These are phyloP conservation scores for Vanderwaltozyma polyspora DNA, from an alignment of 805 yeast genomes.

Conservation along the genomic window DNA sequence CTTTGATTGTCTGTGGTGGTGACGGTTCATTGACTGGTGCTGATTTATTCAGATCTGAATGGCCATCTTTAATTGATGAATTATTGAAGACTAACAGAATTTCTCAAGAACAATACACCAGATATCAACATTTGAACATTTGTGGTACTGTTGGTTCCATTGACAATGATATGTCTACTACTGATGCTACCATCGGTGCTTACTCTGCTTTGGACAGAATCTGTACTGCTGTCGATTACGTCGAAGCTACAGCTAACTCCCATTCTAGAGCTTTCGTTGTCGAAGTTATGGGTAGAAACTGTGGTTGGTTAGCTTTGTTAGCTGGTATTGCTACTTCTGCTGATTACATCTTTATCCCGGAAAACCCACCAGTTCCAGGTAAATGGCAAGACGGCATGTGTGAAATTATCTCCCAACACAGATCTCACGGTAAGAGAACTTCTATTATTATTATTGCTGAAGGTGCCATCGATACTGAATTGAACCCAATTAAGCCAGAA, in stretches of 20 bases:
- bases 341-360: conserved; percentile 71
- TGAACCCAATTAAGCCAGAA: conserved; percentile 54
- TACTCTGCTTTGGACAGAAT: conserved; percentile 67
- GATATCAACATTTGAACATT: conserved; percentile 48
- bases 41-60: conserved; percentile 60
- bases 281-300: conserved; percentile 86
- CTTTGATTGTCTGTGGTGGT: conserved; percentile 71
- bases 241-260: conserved; percentile 73
- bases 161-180: conserved; percentile 69
- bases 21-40: conserved; percentile 80
- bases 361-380: conserved; percentile 51
- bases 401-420: conserved; percentile 50
- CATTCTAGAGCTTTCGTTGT: conserved; percentile 76
- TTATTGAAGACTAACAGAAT: conserved; percentile 38
- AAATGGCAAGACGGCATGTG: conserved; percentile 62
- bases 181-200: conserved; percentile 74
- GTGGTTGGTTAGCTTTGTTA: conserved; percentile 79
- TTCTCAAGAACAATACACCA: conserved; percentile 34
- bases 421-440: conserved; percentile 61
- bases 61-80: conserved; percentile 61
- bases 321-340: conserved; percentile 76
- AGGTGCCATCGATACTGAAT: conserved; percentile 63
- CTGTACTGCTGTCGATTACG: conserved; percentile 60
- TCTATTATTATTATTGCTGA: conserved; percentile 75
- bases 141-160: conserved; percentile 72